phyloP scores from a whole-genome alignment of 2,329 filamentous ascomycete species.

The Pyrenochaeta sp. region DNA sequence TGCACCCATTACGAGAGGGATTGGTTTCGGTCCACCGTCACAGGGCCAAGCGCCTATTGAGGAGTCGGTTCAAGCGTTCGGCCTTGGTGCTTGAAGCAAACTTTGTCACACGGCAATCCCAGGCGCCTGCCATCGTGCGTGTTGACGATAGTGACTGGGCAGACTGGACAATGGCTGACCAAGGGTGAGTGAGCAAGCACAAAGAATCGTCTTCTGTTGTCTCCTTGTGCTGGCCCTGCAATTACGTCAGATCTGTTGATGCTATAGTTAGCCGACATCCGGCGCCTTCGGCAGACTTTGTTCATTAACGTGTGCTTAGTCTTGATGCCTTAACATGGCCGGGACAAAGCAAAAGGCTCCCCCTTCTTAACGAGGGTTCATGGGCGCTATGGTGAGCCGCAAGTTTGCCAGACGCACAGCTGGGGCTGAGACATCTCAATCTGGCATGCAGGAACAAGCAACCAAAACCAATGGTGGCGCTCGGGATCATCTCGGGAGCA shows the following conservation, averaged over 20 bases:
- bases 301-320: not conserved
- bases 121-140: not conserved
- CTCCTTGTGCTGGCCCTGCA: not conserved
- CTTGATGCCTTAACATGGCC: not conserved
- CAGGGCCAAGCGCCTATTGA: slow-evolving; percentile 8
- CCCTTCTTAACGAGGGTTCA: not conserved
- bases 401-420: not conserved
- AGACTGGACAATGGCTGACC: not conserved
- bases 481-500: not conserved
- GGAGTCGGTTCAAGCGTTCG: not conserved
- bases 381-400: not conserved
- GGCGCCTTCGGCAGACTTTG: not conserved
- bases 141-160: not conserved
- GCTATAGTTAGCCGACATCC: not conserved
- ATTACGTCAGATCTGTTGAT: not conserved
- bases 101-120: not conserved
- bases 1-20: slow-evolving; percentile 6
- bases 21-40: slow-evolving; percentile 2
- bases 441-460: not conserved
- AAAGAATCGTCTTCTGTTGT: not conserved
- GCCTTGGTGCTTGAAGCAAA: not conserved
- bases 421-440: not conserved
- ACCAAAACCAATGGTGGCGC: not conserved
- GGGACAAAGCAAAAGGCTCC: not conserved
- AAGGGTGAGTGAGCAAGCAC: not conserved